Evolutionary conservation across 1,139 yeast genomes (phyloP), one percentile per base, ranked within the genome.

Genomic region (Debaryomyces subglobosus): DNA sequence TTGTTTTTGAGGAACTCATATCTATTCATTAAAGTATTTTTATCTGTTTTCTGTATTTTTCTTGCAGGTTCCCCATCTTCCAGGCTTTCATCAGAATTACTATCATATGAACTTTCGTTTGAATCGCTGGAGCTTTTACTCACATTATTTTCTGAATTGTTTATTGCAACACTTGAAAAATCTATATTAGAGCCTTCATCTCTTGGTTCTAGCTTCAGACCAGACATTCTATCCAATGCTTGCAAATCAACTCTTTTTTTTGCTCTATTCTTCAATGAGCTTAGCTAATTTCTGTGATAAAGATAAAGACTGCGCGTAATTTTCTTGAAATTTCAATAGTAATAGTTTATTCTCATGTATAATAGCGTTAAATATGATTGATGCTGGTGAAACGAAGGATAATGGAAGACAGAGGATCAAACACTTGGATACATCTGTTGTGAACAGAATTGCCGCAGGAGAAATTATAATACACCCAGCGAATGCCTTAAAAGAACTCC

Each of bases 361-460:
- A 40, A 29, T 18, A 7, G 18, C 16, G 18, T 23, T 41, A 21
- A 25, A 41, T 5, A 32, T 15, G 23, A 16, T 3, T 9, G 35
- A 27, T 29, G 21, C 6, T 12, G 23, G 35, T n/a, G 16, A 15
- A 6, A 13, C 34, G 21, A 8, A 24, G 2, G 43, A 40, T 3
- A n/a, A n/a, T 12, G 27, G 6, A 10, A 21, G 27, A 42, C 24
- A 42, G 46, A 44, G 34, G 40, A 71, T 70, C 39, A 61, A 71
- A 59, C 75, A 79, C 45, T 76, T 90, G 10, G 91, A 85, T 35
- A 70, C 70, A 24, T 62, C 79, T 3, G 98, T 92, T 30, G 89
- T 95, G 46, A 92, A 90, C 64, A 80, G 86, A 51, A 94, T 95
- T 25, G 99, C 99, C 0, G 99, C 99, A 1, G 99, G 99, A 0